Evolutionary conservation across 306 rosid species (phyloP), one percentile per base, ranked within the genome.

Genomic region (Bauhinia variegata): DNA sequence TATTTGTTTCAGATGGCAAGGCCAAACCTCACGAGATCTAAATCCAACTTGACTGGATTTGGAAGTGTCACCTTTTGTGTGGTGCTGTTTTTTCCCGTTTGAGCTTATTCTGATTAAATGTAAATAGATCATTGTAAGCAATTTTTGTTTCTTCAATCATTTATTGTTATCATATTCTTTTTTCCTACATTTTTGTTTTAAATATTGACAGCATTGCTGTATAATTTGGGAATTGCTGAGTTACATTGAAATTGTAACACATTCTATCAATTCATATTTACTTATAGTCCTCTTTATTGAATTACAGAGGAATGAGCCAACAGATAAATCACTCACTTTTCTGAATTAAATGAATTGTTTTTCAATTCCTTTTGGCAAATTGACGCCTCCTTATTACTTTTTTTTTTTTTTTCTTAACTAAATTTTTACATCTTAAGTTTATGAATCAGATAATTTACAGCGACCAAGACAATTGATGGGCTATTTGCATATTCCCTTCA

Each of bases 1-100:
- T 73, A n/a, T n/a, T n/a, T n/a, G n/a, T 50, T 43, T 75, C 95
- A 95, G 99, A 90, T 95, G 99, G 99, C 99, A 90, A 75, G 97
- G 99, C 54, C 97, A 85, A 84, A 86, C 76, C 65, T 86, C 95
- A 13, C 41, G 86, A 49, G 92, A 95, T 90, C 80, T 88, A 65
- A 86, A 78, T 73, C 85, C 84, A 64, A 66, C 95, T 60, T 93
- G 77, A 77, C 70, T 11, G 69, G 78, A 83, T 78, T 75, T 55
- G 11, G 68, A 39, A 66, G 46, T n/a, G n/a, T 11, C 62, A 54
- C 63, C 69, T 71, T 68, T 77, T 80, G 76, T n/a, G n/a, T 57
- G 51, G 70, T 72, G 60, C 64, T 51, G 85, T 75, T 76, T 65
- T 82, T 74, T 37, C 23, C n/a, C n/a, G n/a, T 71, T 23, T 77